Evolutionary conservation across 306 rosid genomes (phyloP).

Genomic region (Casuarina cunninghamiana): DNA sequence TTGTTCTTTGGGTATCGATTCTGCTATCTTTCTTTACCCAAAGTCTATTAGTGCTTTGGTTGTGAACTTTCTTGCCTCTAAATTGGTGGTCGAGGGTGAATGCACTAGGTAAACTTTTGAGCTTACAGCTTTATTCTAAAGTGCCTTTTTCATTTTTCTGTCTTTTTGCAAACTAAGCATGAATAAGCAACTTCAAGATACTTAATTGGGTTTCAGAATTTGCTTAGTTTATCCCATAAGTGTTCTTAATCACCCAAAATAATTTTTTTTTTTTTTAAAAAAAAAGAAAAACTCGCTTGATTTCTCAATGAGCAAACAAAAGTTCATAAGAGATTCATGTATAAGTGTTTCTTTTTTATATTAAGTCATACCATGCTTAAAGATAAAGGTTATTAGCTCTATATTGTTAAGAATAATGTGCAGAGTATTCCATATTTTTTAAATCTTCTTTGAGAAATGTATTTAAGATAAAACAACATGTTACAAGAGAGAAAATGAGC

Average conservation of each 20-base stretch:
- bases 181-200: background rate
- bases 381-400: background rate
- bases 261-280: too few relatives aligned
- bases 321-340: background rate
- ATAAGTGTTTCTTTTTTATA: background rate
- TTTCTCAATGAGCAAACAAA: background rate
- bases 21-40: background rate
- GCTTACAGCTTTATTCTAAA: too few relatives aligned
- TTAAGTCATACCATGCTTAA: background rate
- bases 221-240: background rate
- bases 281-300: too few relatives aligned
- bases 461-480: too few relatives aligned
- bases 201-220: background rate
- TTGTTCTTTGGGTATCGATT: background rate
- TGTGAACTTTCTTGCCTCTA: background rate
- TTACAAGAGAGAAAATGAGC: too few relatives aligned
- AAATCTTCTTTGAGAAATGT: too few relatives aligned
- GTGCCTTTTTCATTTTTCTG: background rate
- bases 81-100: too few relatives aligned
- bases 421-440: too few relatives aligned
- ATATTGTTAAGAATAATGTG: background rate
- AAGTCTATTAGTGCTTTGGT: background rate
- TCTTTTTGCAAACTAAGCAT: background rate
- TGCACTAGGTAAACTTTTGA: background rate
- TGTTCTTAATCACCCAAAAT: background rate